Evolutionary conservation across 768 basidiomycete genomes (phyloP).

Genomic region (Naganishia antarctica): DNA sequence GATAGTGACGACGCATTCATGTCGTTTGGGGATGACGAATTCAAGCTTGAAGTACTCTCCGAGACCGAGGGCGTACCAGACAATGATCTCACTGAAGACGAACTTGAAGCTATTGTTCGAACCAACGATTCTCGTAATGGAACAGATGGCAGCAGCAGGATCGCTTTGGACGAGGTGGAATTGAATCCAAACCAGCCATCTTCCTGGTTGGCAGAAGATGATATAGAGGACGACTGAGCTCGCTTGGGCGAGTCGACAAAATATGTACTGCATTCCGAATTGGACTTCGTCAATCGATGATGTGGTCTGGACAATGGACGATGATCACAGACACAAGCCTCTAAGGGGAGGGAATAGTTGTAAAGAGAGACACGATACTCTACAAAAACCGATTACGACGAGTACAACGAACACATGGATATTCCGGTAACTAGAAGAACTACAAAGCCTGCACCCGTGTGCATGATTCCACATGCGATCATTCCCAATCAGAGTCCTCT

Average conservation of each 20-base stretch:
- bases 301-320: no score
- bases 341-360: no score
- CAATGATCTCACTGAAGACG: not conserved
- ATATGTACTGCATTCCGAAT: no score
- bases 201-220: constrained; percentile 48
- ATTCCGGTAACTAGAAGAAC: no score
- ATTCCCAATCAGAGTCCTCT: constrained; percentile 18
- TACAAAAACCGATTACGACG: no score
- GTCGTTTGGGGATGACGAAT: not conserved
- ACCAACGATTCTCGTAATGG: not conserved
- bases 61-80: constrained; percentile 15
- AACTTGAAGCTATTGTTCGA: not conserved
- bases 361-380: no score
- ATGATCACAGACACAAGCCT: no score
- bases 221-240: constrained; percentile 50
- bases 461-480: not conserved
- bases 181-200: not conserved
- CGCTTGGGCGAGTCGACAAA: no score
- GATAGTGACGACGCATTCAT: not conserved
- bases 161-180: not conserved
- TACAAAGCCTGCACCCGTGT: no score
- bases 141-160: not conserved
- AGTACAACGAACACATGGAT: no score
- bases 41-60: not conserved
- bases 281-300: no score